Evolutionary conservation across 768 basidiomycete species (phyloP), one percentile per base, ranked within the genome.

Genomic region (Tephrocybe sp.): DNA sequence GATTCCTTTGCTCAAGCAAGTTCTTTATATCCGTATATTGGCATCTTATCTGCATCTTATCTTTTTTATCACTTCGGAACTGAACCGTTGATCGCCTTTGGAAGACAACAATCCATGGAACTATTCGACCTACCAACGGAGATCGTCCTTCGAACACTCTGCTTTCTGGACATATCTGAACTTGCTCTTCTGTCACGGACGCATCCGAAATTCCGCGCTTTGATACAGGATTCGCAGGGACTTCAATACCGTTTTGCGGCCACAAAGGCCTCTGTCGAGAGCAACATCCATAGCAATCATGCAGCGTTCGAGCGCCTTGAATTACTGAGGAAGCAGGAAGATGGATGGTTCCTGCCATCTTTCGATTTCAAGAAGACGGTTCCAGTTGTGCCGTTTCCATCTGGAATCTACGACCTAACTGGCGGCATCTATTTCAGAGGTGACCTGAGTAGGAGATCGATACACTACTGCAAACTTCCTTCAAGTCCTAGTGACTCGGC

Each of bases 401-500:
- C 64, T 1, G 68, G 68, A 13, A 72, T 77, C 22, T 76, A 75
- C 36, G 74, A 77, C 52, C 62, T 77, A 13, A 68, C 68, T 0
- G 71, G 67, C 0, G 70, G 73, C 1, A 60, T 69, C 1, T 77
- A 72, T 53, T 53, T 77, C 18, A 61, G 71, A 4, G 73, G 75
- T 9, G 56, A 69, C 37, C n/a, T 16, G 9, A 51, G 53, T 4
- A 49, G 57, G 35, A 58, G 44, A 12, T 53, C 54, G 3, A 54
- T 76, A 21, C 61, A 72, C 35, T 74, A 66, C 42, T 47, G 67
- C 21, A 45, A 42, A 11, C 61, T 76, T 0, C 74, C 75, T 3
- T 63, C 57, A 16, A 49, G 30, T 19, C 47, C 56, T 3, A 54
- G 50, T 9, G 63, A 70, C 24, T 47, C 55, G 7, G 24, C 57